phyloP scores from a whole-genome alignment of 2,329 filamentous ascomycete species.

The Lasiodiplodia theobromae region DNA sequence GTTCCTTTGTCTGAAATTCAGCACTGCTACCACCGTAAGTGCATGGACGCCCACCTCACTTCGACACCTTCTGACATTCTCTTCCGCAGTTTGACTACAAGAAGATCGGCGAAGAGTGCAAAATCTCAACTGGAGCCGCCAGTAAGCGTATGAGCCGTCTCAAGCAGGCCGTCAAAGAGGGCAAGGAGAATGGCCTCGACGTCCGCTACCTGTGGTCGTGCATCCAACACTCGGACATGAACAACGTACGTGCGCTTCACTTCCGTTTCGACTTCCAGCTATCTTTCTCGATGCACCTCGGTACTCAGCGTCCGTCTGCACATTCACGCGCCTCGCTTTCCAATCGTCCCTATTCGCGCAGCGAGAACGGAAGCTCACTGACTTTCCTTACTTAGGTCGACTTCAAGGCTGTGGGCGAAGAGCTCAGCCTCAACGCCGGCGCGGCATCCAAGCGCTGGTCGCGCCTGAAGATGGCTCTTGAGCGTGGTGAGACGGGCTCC shows the following conservation, averaged over 20 bases:
- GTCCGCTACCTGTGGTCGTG: constrained; percentile 19
- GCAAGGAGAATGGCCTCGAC: constrained; percentile 23
- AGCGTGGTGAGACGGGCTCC: constrained; percentile 33
- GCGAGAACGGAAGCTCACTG: background rate
- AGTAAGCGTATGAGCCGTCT: constrained; percentile 44
- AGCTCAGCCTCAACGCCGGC: constrained; percentile 39
- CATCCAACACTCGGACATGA: constrained; percentile 16
- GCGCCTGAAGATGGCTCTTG: constrained; percentile 42
- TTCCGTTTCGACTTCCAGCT: background rate
- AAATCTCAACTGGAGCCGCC: constrained; percentile 36
- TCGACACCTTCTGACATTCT: background rate
- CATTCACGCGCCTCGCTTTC: background rate
- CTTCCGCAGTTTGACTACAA: constrained; percentile 18
- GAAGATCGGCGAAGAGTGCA: constrained; percentile 26
- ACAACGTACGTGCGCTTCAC: background rate
- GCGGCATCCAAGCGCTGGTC: constrained; percentile 44
- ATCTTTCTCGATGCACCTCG: background rate
- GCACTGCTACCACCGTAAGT: constrained; percentile 2
- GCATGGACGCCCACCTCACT: background rate
- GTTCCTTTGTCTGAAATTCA: constrained; percentile 10
- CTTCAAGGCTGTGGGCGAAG: constrained; percentile 37
- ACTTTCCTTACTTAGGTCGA: constrained; percentile 38
- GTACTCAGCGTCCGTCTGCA: background rate
- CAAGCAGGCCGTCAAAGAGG: constrained; percentile 40
- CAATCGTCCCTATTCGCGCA: background rate